Conservation (phyloP, 768 basidiomycete species). For the Boletus edulis region DNA sequence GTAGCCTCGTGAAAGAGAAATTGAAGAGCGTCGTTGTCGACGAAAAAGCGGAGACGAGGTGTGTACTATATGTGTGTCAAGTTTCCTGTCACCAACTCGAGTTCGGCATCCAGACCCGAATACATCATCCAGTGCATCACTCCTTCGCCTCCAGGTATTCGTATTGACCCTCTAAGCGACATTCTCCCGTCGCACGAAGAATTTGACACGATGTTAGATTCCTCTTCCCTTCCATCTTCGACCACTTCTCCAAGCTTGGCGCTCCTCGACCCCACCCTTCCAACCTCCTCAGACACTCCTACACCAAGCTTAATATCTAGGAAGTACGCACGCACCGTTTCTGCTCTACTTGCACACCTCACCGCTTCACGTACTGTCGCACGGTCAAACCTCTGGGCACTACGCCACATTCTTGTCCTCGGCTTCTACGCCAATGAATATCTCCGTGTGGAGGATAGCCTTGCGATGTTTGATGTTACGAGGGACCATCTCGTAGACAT, state of each 20-base stretch:
- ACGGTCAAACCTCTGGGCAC: constrained; percentile 56
- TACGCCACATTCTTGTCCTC: constrained; percentile 69
- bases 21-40: constrained; percentile 44
- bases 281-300: constrained; percentile 35
- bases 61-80: constrained; percentile 1
- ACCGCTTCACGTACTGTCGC: constrained; percentile 59
- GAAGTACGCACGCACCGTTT: constrained; percentile 60
- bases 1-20: constrained; percentile 38
- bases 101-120: constrained; percentile 38
- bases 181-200: constrained; percentile 50
- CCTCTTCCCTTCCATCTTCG: constrained; percentile 39
- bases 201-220: constrained; percentile 46
- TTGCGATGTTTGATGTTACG: constrained; percentile 36
- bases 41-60: constrained; percentile 32
- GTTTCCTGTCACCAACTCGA: neutral
- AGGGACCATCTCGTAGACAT: constrained; percentile 36
- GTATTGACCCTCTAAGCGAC: constrained; percentile 42
- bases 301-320: constrained; percentile 10
- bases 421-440: constrained; percentile 62
- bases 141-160: constrained; percentile 35
- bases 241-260: constrained; percentile 55
- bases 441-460: constrained; percentile 49
- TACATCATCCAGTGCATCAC: constrained; percentile 41
- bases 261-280: constrained; percentile 58
- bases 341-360: constrained; percentile 55